Evolutionary conservation across 345 rosid genomes (phyloP).

Genomic region (Luvunga scandens): DNA sequence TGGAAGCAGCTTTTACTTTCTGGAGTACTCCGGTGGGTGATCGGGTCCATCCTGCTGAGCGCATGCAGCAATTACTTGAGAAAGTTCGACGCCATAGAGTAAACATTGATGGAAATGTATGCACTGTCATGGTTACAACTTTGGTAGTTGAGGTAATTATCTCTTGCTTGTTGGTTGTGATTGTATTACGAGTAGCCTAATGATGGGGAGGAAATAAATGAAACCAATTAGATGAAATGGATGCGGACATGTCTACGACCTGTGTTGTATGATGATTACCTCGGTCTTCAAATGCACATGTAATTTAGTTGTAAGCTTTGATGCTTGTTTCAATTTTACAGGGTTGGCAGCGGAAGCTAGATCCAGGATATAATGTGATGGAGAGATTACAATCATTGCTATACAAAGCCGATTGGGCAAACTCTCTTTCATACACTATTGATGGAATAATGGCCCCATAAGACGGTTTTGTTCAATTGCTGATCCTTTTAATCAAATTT

Average conservation of each 20-base stretch:
- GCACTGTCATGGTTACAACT: slow-evolving; percentile 93
- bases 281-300: neutral
- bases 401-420: slow-evolving; percentile 85
- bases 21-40: slow-evolving; percentile 96
- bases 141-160: slow-evolving; percentile 89
- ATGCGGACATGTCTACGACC: no score
- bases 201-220: neutral
- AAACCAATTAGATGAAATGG: neutral
- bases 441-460: slow-evolving; percentile 95
- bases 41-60: slow-evolving; percentile 82
- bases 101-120: slow-evolving; percentile 84
- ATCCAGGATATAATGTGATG: slow-evolving; percentile 88
- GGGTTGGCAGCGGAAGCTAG: slow-evolving; percentile 99
- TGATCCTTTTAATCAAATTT: slow-evolving; percentile 31
- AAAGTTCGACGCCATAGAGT: slow-evolving; percentile 84
- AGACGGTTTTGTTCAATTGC: slow-evolving; percentile 23
- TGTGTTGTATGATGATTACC: neutral
- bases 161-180: neutral
- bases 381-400: slow-evolving; percentile 67
- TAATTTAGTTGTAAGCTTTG: neutral
- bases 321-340: slow-evolving; percentile 16
- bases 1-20: slow-evolving; percentile 75
- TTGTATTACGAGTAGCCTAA: neutral
- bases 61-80: slow-evolving; percentile 94
- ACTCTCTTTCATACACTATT: slow-evolving; percentile 84